Evolutionary conservation across 805 yeast species (phyloP).

Genomic region (Pichia ethanolica): DNA sequence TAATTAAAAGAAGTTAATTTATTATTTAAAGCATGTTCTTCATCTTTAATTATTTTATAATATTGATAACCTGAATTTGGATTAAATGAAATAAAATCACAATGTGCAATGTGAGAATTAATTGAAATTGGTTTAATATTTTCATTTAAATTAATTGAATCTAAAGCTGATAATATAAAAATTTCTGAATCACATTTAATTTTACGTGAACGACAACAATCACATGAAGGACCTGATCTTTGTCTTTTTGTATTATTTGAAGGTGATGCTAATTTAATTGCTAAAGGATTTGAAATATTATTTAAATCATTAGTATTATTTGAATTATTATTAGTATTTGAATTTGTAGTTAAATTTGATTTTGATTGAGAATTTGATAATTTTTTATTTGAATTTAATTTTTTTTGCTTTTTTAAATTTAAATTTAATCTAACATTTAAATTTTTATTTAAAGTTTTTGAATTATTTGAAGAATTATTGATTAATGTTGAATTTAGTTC

Average conservation of each 20-base stretch:
- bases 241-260: slow-evolving; percentile 38
- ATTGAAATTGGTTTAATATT: neutral
- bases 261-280: slow-evolving; percentile 29
- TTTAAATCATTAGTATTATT: neutral
- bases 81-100: slow-evolving; percentile 22
- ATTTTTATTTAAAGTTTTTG: too few species aligned
- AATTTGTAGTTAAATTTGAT: too few species aligned
- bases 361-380: neutral
- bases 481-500: neutral
- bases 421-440: too few species aligned
- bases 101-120: slow-evolving; percentile 25
- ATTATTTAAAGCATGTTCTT: slow-evolving; percentile 13
- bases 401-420: too few species aligned
- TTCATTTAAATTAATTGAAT: slow-evolving; percentile 3
- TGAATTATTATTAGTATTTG: neutral
- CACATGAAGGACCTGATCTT: slow-evolving; percentile 70
- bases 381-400: neutral
- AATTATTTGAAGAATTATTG: neutral
- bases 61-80: slow-evolving; percentile 19
- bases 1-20: slow-evolving; percentile 21
- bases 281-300: slow-evolving; percentile 4
- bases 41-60: slow-evolving; percentile 21
- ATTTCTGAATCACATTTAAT: slow-evolving; percentile 70
- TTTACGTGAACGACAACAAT: slow-evolving; percentile 58
- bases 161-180: slow-evolving; percentile 21